Conservation (phyloP, 768 basidiomycete genomes). For the Naematelia encephala region DNA sequence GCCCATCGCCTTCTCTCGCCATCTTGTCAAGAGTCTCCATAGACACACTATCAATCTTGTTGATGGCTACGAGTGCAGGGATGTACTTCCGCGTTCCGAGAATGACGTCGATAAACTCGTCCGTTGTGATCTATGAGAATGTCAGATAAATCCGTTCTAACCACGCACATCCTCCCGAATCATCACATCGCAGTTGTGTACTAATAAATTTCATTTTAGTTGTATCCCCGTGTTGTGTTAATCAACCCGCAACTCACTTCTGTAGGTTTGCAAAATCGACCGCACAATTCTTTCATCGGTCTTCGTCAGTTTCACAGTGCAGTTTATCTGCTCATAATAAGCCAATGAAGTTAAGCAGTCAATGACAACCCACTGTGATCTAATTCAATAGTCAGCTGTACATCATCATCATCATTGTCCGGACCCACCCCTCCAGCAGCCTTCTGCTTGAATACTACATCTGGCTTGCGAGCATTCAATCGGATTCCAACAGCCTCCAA, state of each 20-base stretch:
- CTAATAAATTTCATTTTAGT: conserved; percentile 21
- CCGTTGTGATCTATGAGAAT: conserved; percentile 71
- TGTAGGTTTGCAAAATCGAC: conserved; percentile 88
- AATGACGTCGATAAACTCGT: conserved; percentile 97
- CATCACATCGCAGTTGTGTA: conserved; percentile 82
- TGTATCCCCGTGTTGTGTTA: background rate
- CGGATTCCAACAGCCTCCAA: conserved; percentile 95
- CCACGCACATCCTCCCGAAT: conserved; percentile 86
- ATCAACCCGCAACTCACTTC: conserved; percentile 53
- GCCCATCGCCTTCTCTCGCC: conserved; percentile 58
- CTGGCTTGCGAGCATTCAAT: conserved; percentile 82
- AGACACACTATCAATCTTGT: conserved; percentile 76
- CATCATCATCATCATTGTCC: conserved; percentile 7
- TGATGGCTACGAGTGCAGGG: conserved; percentile 88
- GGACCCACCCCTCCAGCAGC: conserved; percentile 80
- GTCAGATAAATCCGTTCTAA: background rate
- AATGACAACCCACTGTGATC: conserved; percentile 62
- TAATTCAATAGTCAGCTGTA: conserved; percentile 43
- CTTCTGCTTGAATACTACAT: conserved; percentile 89
- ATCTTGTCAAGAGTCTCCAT: conserved; percentile 50
- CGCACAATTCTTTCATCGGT: conserved; percentile 94
- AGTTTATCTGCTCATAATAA: conserved; percentile 81
- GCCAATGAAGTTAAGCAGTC: conserved; percentile 8
- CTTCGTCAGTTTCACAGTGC: conserved; percentile 87
- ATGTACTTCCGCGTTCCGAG: conserved; percentile 95